Evolutionary conservation across 108 stramenopile genomes (phyloP), one percentile per base, ranked within the genome.

Genomic region (Mediolabrus comicus): DNA sequence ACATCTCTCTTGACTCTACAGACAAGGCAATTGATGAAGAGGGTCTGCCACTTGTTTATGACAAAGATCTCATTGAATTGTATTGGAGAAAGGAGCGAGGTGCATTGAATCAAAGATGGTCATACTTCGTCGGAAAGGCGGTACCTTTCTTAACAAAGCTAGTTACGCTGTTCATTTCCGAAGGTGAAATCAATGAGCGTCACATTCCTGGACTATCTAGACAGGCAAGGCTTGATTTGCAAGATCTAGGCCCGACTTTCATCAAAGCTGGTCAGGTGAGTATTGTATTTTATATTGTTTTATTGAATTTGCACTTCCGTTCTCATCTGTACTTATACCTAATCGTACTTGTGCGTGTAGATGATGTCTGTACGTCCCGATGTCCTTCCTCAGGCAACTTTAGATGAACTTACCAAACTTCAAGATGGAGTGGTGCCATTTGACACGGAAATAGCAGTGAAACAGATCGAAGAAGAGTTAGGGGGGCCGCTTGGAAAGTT

Each of bases 321-420:
- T 14, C 13, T 43, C 41, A 43, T 43, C 41, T 43, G 13, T 43
- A 14, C 14, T 43, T 43, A 43, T 43, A n/a, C n/a, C n/a, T n/a
- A n/a, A n/a, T n/a, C n/a, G 82, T 85, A 60, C 82, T 80, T 58
- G 78, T 77, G 4, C 88, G 88, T 16, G 90, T 91, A n/a, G 77
- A 95, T 95, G 87, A 93, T 97, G 90, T 80, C 76, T 49, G 95
- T 97, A 1, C 72, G 97, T 12, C 95, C 97, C 2, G 97, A 97
- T 77, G 95, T 97, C 4, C 65, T 97, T 33, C 94, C 95, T 2
- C 91, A 86, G 27, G 84, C 93, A 19, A 95, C 95, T 3, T 68
- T 96, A 61, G 92, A 92, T 65, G 97, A 97, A 81, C 73, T 97
- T 26, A 80, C 87, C 4, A 86, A 87, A 53, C 61, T 97, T 31